Evolutionary conservation across 169 alveolate species (phyloP), one percentile per base, ranked within the genome.

Genomic region (Plasmodium vivax): DNA sequence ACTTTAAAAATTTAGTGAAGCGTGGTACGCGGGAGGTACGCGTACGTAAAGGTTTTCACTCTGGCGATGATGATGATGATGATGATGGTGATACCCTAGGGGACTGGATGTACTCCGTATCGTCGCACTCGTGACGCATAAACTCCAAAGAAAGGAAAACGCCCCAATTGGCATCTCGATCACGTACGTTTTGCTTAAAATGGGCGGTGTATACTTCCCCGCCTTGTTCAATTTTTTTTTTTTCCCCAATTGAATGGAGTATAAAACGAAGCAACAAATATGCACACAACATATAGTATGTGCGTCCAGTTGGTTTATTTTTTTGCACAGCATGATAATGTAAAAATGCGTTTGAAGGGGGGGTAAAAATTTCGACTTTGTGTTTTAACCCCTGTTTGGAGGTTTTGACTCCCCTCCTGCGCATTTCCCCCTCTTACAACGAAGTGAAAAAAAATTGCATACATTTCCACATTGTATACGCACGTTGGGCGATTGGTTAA

Each of bases 61-160:
- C 43, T 71, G 43, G 45, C 74, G 75, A 23, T 10, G 14, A 68
- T 62, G 36, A 62, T 68, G n/a, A 68, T 30, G n/a, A n/a, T n/a
- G 74, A 19, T 9, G 12, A 62, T 58, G 34, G n/a, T 62, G 14
- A 68, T 10, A 10, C n/a, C 62, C 62, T 14, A 51, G 62, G 62
- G 62, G 62, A 51, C 19, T 51, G 62, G 62, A 51, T 19, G 16
- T 27, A 56, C 30, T 43, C 34, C 36, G 94, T 74, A 81, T 88
- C 90, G 83, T 88, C 94, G 94, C 94, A 88, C 94, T 88, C 72
- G 30, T 8, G 82, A 80, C 94, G 94, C 94, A 88, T 88, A 80
- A 80, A 41, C 81, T 75, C 56, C 56, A 36, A 62, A 81, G 58
- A 12, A 56, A 47, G 62, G 41, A 85, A 75, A 41, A 75, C 23